Conservation (phyloP, 1,284 basidiomycete genomes). For the Ceratobasidium theobromae region DNA sequence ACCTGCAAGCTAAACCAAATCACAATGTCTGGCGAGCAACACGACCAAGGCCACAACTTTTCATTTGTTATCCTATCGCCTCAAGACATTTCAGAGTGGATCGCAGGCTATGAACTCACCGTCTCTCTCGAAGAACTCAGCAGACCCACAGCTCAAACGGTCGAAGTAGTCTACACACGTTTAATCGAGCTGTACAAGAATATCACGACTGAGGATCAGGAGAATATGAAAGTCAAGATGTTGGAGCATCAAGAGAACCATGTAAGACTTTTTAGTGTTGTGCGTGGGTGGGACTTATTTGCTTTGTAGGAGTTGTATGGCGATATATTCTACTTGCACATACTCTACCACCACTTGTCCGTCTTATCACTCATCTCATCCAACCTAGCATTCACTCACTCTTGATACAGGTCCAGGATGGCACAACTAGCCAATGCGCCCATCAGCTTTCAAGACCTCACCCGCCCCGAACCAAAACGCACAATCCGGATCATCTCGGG, state of each 20-base stretch:
- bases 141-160: conserved; percentile 13
- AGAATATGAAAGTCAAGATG: conserved; percentile 12
- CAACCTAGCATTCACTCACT: background rate
- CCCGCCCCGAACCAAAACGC: conserved; percentile 13
- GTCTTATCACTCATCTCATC: background rate
- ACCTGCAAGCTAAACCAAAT: background rate
- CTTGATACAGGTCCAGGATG: background rate
- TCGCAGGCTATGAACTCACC: conserved; percentile 6
- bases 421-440: conserved; percentile 15
- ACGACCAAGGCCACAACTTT: conserved; percentile 29
- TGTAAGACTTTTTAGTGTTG: background rate
- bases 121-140: conserved; percentile 19
- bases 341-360: conserved; percentile 17
- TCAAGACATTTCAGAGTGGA: conserved; percentile 19
- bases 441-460: conserved; percentile 20
- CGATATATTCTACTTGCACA: conserved; percentile 29
- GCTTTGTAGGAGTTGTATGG: conserved; percentile 1
- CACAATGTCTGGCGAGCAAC: conserved; percentile 23
- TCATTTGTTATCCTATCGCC: conserved; percentile 28
- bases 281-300: background rate
- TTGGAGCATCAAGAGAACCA: conserved; percentile 24
- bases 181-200: conserved; percentile 20
- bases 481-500: conserved; percentile 27
- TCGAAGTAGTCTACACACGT: conserved; percentile 14
- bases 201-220: conserved; percentile 14